Evolutionary conservation across 305 asterid genomes (phyloP).

Genomic region (Fraxinus greggii): DNA sequence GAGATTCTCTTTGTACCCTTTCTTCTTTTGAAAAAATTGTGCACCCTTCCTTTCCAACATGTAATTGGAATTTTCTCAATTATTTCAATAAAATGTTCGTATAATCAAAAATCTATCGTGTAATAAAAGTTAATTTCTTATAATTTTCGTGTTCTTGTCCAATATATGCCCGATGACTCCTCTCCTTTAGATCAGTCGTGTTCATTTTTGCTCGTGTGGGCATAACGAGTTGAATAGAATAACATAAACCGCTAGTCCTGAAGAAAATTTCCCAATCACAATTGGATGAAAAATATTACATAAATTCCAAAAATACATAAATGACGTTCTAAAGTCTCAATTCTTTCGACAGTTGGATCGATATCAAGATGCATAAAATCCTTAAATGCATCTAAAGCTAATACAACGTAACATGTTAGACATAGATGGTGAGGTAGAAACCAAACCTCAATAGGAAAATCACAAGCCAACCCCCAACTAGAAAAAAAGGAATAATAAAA

Average conservation of each 20-base stretch:
- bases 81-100: too few relatives aligned
- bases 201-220: not conserved
- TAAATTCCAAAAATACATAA: not conserved
- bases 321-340: not conserved
- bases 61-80: too few relatives aligned
- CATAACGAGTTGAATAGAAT: not conserved
- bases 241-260: not conserved
- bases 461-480: not conserved
- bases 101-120: too few relatives aligned
- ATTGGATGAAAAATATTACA: not conserved
- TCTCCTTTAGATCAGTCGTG: too few relatives aligned
- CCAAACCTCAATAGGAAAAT: not conserved
- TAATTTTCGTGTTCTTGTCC: too few relatives aligned
- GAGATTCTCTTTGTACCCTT: too few relatives aligned
- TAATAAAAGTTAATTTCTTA: too few relatives aligned
- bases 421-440: not conserved
- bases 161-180: not conserved
- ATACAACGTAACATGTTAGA: not conserved
- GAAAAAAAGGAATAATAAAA: not conserved
- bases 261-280: not conserved
- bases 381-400: not conserved
- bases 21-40: too few relatives aligned
- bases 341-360: not conserved
- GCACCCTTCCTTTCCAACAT: too few relatives aligned
- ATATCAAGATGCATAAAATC: not conserved